Evolutionary conservation across 257 asterid genomes (phyloP).

Genomic region (Solanum dulcamara): DNA sequence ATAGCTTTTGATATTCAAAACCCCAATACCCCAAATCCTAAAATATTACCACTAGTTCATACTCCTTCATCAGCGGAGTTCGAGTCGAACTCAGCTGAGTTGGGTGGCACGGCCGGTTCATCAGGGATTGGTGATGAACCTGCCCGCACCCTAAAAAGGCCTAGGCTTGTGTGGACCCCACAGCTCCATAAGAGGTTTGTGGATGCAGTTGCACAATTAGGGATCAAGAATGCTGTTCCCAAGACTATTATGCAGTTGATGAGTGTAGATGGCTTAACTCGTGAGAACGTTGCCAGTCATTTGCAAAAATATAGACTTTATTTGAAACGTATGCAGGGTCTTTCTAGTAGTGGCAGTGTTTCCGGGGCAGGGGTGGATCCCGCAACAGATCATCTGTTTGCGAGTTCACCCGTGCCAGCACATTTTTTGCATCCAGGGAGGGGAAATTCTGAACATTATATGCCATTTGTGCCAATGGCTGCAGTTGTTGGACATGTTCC

Average conservation of each 20-base stretch:
- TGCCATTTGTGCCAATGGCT: conserved; percentile 44
- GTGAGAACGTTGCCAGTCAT: conserved; percentile 46
- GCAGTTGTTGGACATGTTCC: conserved; percentile 31
- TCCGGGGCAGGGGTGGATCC: conserved; percentile 27
- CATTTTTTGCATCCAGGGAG: conserved; percentile 61
- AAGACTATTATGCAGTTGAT: conserved; percentile 47
- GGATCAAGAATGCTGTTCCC: conserved; percentile 46
- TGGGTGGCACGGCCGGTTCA: conserved; percentile 28
- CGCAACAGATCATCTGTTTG: conserved; percentile 54
- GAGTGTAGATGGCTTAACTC: conserved; percentile 42
- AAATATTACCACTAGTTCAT: conserved; percentile 20
- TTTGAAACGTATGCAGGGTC: conserved; percentile 37
- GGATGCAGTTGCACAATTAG: conserved; percentile 40
- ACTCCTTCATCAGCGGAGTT: conserved; percentile 45
- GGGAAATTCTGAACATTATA: conserved; percentile 40
- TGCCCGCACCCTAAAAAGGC: conserved; percentile 33
- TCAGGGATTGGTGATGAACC: conserved; percentile 27
- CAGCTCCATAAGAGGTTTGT: conserved; percentile 47
- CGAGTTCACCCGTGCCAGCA: conserved; percentile 64
- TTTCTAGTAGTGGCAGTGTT: conserved; percentile 9
- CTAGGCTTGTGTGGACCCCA: conserved; percentile 49
- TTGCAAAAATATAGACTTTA: conserved; percentile 37
- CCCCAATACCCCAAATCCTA: conserved; percentile 22
- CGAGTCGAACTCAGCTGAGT: conserved; percentile 34
- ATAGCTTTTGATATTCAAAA: conserved; percentile 55